Conservation (phyloP, 352 stramenopile species). For the Phytophthora sansomeana region DNA sequence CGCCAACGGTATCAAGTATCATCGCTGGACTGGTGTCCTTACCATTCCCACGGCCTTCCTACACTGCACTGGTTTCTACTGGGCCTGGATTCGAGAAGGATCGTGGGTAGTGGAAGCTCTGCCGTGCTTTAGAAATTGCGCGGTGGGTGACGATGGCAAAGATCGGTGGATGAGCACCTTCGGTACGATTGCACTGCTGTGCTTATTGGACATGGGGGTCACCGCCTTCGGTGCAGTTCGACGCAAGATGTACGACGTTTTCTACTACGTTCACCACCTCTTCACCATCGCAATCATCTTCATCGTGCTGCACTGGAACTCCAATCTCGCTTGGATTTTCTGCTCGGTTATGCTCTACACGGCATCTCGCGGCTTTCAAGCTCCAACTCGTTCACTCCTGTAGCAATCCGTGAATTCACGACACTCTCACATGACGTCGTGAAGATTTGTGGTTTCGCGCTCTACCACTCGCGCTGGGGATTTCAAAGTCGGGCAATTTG, state of each 20-base stretch:
- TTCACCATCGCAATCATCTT: constrained; percentile 45
- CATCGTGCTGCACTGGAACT: constrained; percentile 38
- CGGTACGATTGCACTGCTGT: constrained; percentile 38
- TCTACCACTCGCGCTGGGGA: constrained; percentile 1
- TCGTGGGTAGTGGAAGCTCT: constrained; percentile 26
- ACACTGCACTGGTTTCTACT: constrained; percentile 38
- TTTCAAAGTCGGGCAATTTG: constrained; percentile 41
- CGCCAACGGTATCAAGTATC: constrained; percentile 50
- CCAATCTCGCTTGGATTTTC: constrained; percentile 37
- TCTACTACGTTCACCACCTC: constrained; percentile 49
- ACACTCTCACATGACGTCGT: constrained; percentile 26
- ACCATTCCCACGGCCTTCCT: constrained; percentile 37
- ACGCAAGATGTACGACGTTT: constrained; percentile 37
- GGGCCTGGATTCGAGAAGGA: constrained; percentile 27
- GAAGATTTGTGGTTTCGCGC: constrained; percentile 26
- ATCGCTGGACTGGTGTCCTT: constrained; percentile 44
- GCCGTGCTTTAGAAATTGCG: constrained; percentile 49
- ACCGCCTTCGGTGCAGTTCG: constrained; percentile 41
- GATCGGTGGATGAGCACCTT: constrained; percentile 50
- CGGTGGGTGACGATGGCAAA: constrained; percentile 26
- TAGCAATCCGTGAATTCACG: constrained; percentile 35
- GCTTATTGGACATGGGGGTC: constrained; percentile 40
- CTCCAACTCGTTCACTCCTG: constrained; percentile 24
- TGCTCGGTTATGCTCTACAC: constrained; percentile 41
- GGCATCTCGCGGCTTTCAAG: constrained; percentile 30